These are phyloP conservation scores for Schizosaccharomyces osmophilus DNA, from an alignment of 805 yeast species.

Conservation along the genomic window DNA sequence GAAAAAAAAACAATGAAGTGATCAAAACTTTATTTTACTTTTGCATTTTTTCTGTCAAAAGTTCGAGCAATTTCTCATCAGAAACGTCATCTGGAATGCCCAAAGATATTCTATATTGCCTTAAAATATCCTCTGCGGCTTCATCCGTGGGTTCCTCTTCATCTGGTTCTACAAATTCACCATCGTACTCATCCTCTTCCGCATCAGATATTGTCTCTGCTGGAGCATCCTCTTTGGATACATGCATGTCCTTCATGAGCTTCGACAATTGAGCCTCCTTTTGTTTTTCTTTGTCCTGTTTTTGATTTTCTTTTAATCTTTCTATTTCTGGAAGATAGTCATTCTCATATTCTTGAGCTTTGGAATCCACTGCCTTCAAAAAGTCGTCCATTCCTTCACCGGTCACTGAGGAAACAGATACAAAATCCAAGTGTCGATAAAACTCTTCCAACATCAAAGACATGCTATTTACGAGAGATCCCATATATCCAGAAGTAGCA, in stretches of 20 bases:
- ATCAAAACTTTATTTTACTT: not conserved
- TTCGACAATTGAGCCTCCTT: constrained; percentile 47
- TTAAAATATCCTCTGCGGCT: not conserved
- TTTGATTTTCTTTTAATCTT: constrained; percentile 47
- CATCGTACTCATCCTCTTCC: constrained; percentile 23
- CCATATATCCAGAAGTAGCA: constrained; percentile 70
- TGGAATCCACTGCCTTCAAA: constrained; percentile 55
- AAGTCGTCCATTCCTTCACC: constrained; percentile 91
- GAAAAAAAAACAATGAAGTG: not conserved
- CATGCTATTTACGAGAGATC: constrained; percentile 80
- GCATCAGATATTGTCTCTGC: constrained; percentile 33
- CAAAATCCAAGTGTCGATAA: constrained; percentile 76
- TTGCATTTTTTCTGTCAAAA: not conserved
- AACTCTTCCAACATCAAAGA: constrained; percentile 89
- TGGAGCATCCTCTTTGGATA: constrained; percentile 24
- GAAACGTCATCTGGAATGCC: not conserved
- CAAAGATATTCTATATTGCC: not conserved
- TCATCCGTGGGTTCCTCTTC: not conserved
- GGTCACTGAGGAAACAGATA: constrained; percentile 75
- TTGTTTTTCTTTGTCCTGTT: constrained; percentile 43
- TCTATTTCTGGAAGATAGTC: constrained; percentile 75
- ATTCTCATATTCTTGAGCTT: constrained; percentile 66
- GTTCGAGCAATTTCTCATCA: not conserved
- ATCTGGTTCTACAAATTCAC: constrained; percentile 1
- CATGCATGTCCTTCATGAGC: constrained; percentile 70